Evolutionary conservation across 78 protist species (phyloP), one percentile per base, ranked within the genome.

Genomic region (Speleostelium caveatum): DNA sequence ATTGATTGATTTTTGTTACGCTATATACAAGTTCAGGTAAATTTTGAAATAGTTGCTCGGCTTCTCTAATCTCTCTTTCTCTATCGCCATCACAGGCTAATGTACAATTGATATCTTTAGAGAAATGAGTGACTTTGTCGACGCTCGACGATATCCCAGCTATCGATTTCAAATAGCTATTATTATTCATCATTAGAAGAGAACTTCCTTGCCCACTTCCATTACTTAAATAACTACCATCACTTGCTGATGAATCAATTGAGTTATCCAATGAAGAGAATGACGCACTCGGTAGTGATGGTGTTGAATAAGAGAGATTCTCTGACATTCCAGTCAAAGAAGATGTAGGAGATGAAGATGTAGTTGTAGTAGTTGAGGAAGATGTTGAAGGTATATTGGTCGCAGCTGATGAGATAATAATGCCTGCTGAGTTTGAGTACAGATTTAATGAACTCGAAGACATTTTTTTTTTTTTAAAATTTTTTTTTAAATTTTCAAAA

Each of bases 1-100:
- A 83, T 45, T 83, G 91, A 69, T 83, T 83, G 72, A 83, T 83
- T 30, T 83, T 83, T 8, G 91, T 83, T 3, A 83, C 91, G 36
- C 45, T 41, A 42, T 83, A 83, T 19, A 21, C 28, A 3, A 69
- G 75, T 24, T 83, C 91, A 19, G 91, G 91, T 32, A 83, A 30
- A 12, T 61, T 39, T 6, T 56, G 39, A 69, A 83, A 83, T 12
- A 83, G 67, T 26, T 42, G 41, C 10, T 83, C 91, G 24, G 91
- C 91, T 51, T 83, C 91, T n/a, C 24, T 83, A 41, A 83, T 83
- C 73, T 83, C 91, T 17, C 79, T 73, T 26, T 83, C 80, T 19
- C 91, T 73, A n/a, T 69, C 79, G 28, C 28, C 67, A 42, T 83
- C 91, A 33, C 91, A 83, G 0, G 77, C 36, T 30, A 83, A 30